phyloP scores from a whole-genome alignment of 2,329 filamentous ascomycete genomes.

The Emmonsiellopsis sp. region DNA sequence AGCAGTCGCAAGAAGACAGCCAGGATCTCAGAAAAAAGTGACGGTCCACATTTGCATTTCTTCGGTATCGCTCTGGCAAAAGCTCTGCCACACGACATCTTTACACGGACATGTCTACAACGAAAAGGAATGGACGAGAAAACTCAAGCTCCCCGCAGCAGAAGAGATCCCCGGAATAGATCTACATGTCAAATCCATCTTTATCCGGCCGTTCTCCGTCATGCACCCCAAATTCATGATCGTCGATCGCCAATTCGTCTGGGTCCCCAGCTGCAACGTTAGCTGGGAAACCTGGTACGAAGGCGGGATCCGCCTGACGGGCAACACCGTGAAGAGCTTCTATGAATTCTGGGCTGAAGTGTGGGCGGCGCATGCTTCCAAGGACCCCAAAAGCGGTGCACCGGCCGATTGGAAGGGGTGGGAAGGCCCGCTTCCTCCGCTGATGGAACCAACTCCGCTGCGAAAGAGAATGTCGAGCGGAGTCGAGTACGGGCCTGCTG shows the following conservation, averaged over 20 bases:
- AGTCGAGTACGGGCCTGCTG: not conserved
- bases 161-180: conserved; percentile 52
- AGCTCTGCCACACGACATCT: conserved; percentile 62
- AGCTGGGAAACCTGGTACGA: conserved; percentile 87
- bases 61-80: conserved; percentile 61
- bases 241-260: conserved; percentile 56
- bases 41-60: conserved; percentile 68
- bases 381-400: not conserved
- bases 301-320: conserved; percentile 59
- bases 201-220: conserved; percentile 72
- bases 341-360: conserved; percentile 57
- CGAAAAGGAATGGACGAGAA: conserved; percentile 46
- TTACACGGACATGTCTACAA: conserved; percentile 53
- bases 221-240: conserved; percentile 81
- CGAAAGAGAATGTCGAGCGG: too few relatives aligned
- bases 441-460: too few relatives aligned
- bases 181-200: conserved; percentile 64
- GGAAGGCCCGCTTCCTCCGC: too few relatives aligned
- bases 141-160: conserved; percentile 54
- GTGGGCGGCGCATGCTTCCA: conserved; percentile 44
- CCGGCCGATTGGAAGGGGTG: too few relatives aligned
- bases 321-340: conserved; percentile 52
- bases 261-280: conserved; percentile 72
- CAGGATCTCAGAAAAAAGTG: conserved; percentile 31
- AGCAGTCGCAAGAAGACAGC: conserved; percentile 19